Evolutionary conservation across 257 asterid species (phyloP), one percentile per base, ranked within the genome.

Genomic region (Nyctanthes arbortristis): DNA sequence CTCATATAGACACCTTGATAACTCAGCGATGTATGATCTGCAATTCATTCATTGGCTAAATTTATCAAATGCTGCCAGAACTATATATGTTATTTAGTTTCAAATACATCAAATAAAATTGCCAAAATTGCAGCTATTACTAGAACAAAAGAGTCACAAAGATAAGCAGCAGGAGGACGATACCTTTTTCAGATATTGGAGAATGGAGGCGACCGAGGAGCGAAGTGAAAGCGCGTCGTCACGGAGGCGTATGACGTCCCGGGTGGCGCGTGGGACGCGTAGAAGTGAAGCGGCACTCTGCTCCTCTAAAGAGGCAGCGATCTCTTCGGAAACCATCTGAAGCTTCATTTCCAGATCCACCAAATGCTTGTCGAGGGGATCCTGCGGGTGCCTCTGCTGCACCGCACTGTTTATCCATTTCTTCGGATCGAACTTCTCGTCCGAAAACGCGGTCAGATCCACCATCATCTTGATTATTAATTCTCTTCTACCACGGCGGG

Each of bases 311-410:
- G 97, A 84, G 63, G 95, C 81, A 70, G 96, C 85, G 87, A 94
- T 94, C 89, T 94, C 99, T 80, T 94, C 99, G 43, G 96, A 94
- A 34, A 78, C 78, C 95, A 94, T 88, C 77, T 91, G 97, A 69
- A 94, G 93, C 89, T 89, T 94, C 99, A 91, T 91, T 75, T 94
- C 99, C 78, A 91, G 96, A 89, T 94, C 97, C 84, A 89, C 87
- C 67, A 94, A 67, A 75, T 91, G 97, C 84, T 91, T 94, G 76
- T 89, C 99, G 34, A 91, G 70, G 16, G 96, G 92, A 63, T 91
- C 97, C 87, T 91, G 96, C 16, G 95, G 89, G 62, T 91, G 93
- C 56, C 90, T 82, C 73, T 96, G 87, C 78, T 88, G 94, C 25
- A 87, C 89, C 32, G 89, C 84, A n/a, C 77, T 84, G 71, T 94